These are phyloP conservation scores for Beta lomatogona DNA, from an alignment of 179 eudicot genomes.

Conservation along the genomic window DNA sequence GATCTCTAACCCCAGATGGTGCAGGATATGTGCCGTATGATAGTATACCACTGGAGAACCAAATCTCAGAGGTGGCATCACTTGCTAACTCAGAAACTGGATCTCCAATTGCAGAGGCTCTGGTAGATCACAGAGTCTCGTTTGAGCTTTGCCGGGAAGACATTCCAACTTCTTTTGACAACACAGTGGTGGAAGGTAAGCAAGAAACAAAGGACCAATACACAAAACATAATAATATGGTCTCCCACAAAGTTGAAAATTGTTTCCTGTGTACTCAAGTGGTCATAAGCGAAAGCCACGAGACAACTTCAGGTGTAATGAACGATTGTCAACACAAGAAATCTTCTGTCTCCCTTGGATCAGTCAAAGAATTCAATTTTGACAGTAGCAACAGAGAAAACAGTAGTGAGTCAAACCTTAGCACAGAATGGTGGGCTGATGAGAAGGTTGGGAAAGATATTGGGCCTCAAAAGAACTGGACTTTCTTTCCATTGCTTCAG, in stretches of 20 bases:
- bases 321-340: conserved; percentile 40
- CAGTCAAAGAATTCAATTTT: conserved; percentile 51
- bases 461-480: conserved; percentile 39
- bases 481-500: conserved; percentile 52
- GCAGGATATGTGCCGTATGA: conserved; percentile 39
- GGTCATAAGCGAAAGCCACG: conserved; percentile 22
- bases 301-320: conserved; percentile 21
- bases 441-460: conserved; percentile 34
- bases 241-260: conserved; percentile 8
- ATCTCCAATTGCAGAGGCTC: conserved; percentile 30
- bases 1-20: conserved; percentile 72
- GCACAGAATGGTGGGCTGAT: conserved; percentile 46
- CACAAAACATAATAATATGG: neutral
- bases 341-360: conserved; percentile 49
- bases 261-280: conserved; percentile 32
- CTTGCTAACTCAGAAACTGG: conserved; percentile 40
- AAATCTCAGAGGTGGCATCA: conserved; percentile 39
- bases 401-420: conserved; percentile 15
- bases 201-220: conserved; percentile 19
- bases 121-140: conserved; percentile 46
- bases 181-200: conserved; percentile 6
- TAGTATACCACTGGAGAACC: conserved; percentile 28
- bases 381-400: conserved; percentile 34
- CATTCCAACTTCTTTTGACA: conserved; percentile 29
- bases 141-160: conserved; percentile 42